Conservation (phyloP, 495 filamentous ascomycete species). For the Arthonia radiata region DNA sequence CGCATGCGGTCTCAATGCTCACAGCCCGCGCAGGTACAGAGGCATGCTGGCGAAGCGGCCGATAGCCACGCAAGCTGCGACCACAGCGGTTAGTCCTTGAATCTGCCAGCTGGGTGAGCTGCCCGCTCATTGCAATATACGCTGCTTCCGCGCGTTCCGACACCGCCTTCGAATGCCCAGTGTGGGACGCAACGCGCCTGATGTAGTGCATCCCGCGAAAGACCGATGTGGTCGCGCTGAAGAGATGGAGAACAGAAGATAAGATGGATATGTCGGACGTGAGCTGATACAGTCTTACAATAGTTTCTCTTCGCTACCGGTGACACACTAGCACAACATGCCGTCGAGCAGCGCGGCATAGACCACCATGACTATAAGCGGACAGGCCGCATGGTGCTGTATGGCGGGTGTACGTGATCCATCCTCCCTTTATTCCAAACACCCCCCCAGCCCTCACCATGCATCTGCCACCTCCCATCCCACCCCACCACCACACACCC, state of each 20-base stretch:
- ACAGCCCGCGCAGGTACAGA: slow-evolving; percentile 90
- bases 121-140: slow-evolving; percentile 1
- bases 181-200: no score
- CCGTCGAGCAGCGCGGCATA: slow-evolving; percentile 57
- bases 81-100: slow-evolving; percentile 51
- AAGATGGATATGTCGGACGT: no score
- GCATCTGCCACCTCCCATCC: slow-evolving; percentile 4
- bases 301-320: slow-evolving; percentile 75
- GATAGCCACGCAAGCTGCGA: slow-evolving; percentile 68
- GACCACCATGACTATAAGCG: slow-evolving; percentile 58
- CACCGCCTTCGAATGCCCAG: not conserved
- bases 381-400: slow-evolving; percentile 74
- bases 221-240: no score
- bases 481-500: slow-evolving; percentile 3
- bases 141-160: slow-evolving; percentile 1
- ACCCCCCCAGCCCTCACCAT: slow-evolving; percentile 2
- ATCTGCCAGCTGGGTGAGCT: no score
- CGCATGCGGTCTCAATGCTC: no score
- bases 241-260: no score
- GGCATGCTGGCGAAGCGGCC: slow-evolving; percentile 55
- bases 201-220: no score
- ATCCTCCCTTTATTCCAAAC: not conserved
- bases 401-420: slow-evolving; percentile 50
- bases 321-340: slow-evolving; percentile 80
- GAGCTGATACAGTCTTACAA: slow-evolving; percentile 1